Evolutionary conservation across 352 stramenopile genomes (phyloP).

Genomic region (Phytopythium litorale): DNA sequence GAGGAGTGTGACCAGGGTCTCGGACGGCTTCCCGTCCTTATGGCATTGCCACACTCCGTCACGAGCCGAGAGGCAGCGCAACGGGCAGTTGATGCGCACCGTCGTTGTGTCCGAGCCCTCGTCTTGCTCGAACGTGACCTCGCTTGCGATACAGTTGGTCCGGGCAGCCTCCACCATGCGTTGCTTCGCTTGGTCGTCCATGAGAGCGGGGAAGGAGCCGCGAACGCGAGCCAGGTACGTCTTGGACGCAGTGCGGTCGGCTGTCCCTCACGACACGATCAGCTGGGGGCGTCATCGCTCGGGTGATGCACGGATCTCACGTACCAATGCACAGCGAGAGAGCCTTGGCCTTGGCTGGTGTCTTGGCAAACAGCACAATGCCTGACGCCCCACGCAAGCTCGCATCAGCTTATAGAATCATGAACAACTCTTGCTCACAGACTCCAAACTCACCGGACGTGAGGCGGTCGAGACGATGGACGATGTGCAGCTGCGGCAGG

Average conservation of each 20-base stretch:
- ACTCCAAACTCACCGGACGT: slow-evolving; percentile 75
- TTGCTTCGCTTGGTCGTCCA: slow-evolving; percentile 34
- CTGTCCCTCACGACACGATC: slow-evolving; percentile 20
- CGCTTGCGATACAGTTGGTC: slow-evolving; percentile 40
- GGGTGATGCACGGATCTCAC: not conserved
- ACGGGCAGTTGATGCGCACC: slow-evolving; percentile 79
- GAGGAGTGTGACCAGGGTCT: slow-evolving; percentile 71
- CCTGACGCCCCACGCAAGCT: slow-evolving; percentile 20
- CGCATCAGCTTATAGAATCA: not conserved
- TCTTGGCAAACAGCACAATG: slow-evolving; percentile 85
- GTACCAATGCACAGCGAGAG: slow-evolving; percentile 73
- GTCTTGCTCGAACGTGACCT: slow-evolving; percentile 50
- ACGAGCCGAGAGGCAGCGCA: slow-evolving; percentile 77
- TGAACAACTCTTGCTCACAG: not conserved
- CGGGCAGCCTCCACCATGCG: slow-evolving; percentile 32
- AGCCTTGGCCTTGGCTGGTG: slow-evolving; percentile 56
- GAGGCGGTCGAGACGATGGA: slow-evolving; percentile 96
- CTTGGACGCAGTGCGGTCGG: slow-evolving; percentile 87
- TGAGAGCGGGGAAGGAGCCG: slow-evolving; percentile 75
- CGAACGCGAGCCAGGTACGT: slow-evolving; percentile 93
- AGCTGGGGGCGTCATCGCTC: not conserved
- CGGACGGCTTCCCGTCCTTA: slow-evolving; percentile 70
- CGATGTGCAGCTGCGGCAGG: slow-evolving; percentile 75
- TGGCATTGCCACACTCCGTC: slow-evolving; percentile 85
- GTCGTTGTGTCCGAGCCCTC: not conserved